Evolutionary conservation across 495 filamentous ascomycete genomes (phyloP), one percentile per base, ranked within the genome.

Genomic region (Xylaria scruposa): DNA sequence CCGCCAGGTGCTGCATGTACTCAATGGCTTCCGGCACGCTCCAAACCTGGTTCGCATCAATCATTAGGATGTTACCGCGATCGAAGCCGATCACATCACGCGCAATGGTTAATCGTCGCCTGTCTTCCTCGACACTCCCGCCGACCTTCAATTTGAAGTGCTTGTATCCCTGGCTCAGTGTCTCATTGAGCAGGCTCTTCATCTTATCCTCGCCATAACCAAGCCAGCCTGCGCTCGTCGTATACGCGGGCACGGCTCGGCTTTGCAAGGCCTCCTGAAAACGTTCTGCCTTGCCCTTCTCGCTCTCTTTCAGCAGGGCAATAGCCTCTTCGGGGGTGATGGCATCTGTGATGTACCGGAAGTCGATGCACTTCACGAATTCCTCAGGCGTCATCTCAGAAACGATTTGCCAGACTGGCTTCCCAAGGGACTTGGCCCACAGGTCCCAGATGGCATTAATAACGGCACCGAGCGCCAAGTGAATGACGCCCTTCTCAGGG

Each of bases 141-240:
- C 94, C 94, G 47, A 97, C 94, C 82, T 97, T 97, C 74, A 97
- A 78, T 87, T 97, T 97, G 85, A 97, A 97, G 81, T 97, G 91
- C 71, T 81, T 86, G 80, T 96, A 97, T 10, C 94, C 94, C 75
- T 91, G 85, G 49, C 76, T 82, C 40, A 95, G 85, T 31, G 92
- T 93, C 80, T 96, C 89, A 65, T 88, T 76, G 71, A 97, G 82
- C 36, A 97, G 81, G 3, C 65, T 79, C 81, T 88, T 89, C 89
- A 97, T 90, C 87, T 95, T 96, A 36, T 91, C 91, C 81, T 96
- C 90, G 4, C 88, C 88, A 77, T 97, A 97, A n/a, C 94, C 93
- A n/a, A 97, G 83, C 94, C 94, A 97, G 0, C 94, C 94, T 4
- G 94, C 94, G 81, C 88, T 91, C 0, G 94, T 97, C 17, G 94